These are phyloP conservation scores for Dactylellina haptotyla DNA, from an alignment of 2,329 filamentous ascomycete species.

Conservation along the genomic window DNA sequence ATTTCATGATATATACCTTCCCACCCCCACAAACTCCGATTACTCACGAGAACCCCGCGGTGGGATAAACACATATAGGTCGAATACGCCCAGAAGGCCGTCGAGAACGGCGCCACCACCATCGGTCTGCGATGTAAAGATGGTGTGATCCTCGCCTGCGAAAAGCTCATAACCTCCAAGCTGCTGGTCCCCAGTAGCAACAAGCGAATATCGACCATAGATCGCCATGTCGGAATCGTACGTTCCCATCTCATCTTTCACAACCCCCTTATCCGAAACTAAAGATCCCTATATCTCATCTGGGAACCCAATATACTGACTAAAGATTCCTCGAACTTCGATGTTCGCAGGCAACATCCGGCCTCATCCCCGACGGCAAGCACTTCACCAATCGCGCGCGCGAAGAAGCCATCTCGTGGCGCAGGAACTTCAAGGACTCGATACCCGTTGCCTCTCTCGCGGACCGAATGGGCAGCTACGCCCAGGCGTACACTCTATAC, in stretches of 20 bases:
- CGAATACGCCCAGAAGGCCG: conserved; percentile 98
- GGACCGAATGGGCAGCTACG: conserved; percentile 91
- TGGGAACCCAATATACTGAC: too few species aligned
- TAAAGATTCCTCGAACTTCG: background rate
- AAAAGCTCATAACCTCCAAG: conserved; percentile 96
- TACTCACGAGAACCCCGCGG: background rate
- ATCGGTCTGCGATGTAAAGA: conserved; percentile 97
- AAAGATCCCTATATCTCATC: background rate
- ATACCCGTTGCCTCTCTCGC: conserved; percentile 90
- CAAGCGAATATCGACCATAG: conserved; percentile 94
- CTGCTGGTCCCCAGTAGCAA: conserved; percentile 94
- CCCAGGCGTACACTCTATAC: conserved; percentile 97
- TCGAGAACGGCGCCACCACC: conserved; percentile 96
- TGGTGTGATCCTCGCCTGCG: conserved; percentile 92
- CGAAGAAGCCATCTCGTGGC: conserved; percentile 92
- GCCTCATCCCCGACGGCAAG: conserved; percentile 91
- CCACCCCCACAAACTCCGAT: background rate
- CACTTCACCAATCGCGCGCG: conserved; percentile 94
- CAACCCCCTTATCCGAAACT: background rate
- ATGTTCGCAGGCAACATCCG: conserved; percentile 80
- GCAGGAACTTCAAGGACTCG: conserved; percentile 90
- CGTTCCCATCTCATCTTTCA: conserved; percentile 60
- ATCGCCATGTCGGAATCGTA: conserved; percentile 93
- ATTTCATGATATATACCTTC: background rate
- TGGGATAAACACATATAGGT: conserved; percentile 63